A percentile compares a stretch with the other conserved stretches of the same genome.
Evolutionary conservation across 2,329 filamentous ascomycete species (phyloP).

Genomic region (Penicillium oxalicum): DNA sequence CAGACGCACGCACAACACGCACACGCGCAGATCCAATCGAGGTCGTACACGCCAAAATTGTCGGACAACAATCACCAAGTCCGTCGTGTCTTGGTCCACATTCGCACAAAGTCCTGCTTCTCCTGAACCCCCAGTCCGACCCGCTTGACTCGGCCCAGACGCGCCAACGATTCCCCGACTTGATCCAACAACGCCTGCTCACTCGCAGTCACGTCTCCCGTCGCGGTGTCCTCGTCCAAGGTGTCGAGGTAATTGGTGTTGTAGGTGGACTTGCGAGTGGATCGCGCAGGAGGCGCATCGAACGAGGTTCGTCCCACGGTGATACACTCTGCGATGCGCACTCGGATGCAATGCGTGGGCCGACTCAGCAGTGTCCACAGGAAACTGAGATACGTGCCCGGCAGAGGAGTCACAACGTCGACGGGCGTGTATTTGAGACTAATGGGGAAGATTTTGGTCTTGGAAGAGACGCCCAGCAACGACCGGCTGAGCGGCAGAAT

Average conservation of each 20-base stretch:
- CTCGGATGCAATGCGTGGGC: conserved; percentile 82
- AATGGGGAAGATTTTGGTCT: conserved; percentile 79
- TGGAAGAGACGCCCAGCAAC: conserved; percentile 60
- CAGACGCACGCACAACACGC: too few species aligned
- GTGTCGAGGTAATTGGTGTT: conserved; percentile 44
- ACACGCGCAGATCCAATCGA: too few species aligned
- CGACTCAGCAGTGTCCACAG: conserved; percentile 80
- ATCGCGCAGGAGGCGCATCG: conserved; percentile 14
- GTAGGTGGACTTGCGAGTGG: conserved; percentile 30
- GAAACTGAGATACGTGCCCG: conserved; percentile 65
- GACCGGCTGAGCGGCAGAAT: conserved; percentile 78
- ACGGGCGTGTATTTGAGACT: conserved; percentile 82
- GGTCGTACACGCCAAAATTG: background rate
- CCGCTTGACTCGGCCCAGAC: conserved; percentile 79
- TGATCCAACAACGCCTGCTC: conserved; percentile 70
- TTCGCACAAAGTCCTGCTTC: conserved; percentile 74
- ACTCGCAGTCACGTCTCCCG: conserved; percentile 39
- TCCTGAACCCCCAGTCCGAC: conserved; percentile 78
- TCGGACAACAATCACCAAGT: conserved; percentile 20
- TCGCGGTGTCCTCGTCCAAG: conserved; percentile 35
- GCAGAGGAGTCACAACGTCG: conserved; percentile 86
- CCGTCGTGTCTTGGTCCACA: conserved; percentile 50
- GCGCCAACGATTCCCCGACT: conserved; percentile 78
- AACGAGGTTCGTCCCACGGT: conserved; percentile 24
- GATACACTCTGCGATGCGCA: conserved; percentile 77